Evolutionary conservation across 768 basidiomycete genomes (phyloP).

Genomic region (Mycena sanguinolenta): DNA sequence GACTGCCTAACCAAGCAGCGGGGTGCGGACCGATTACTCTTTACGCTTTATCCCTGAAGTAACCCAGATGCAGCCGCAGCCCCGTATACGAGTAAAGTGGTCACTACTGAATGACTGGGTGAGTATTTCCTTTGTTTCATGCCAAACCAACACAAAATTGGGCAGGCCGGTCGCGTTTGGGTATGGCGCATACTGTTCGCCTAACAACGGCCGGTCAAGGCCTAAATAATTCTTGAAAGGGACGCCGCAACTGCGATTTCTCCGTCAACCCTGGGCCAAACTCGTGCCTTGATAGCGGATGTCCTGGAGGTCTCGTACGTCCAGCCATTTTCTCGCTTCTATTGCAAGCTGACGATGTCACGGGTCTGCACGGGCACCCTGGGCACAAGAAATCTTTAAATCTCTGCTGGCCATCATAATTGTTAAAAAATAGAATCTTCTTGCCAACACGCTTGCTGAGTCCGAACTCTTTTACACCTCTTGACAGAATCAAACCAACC

Average conservation of each 20-base stretch:
- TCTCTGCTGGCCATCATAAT: too few species aligned
- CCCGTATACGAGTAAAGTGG: constrained; percentile 42
- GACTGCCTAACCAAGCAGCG: constrained; percentile 19
- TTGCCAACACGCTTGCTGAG: constrained; percentile 63
- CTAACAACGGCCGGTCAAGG: too few species aligned
- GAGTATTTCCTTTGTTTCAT: constrained; percentile 46
- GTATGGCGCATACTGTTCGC: not conserved
- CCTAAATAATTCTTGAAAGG: constrained; percentile 35
- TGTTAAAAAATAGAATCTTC: constrained; percentile 47
- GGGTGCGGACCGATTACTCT: not conserved
- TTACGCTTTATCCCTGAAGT: not conserved
- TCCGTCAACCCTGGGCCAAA: constrained; percentile 49
- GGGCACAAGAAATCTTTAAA: too few species aligned
- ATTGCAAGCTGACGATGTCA: not conserved
- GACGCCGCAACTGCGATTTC: constrained; percentile 63
- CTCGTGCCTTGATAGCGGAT: constrained; percentile 62
- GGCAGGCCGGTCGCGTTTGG: constrained; percentile 54
- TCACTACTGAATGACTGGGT: constrained; percentile 64
- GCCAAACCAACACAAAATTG: not conserved
- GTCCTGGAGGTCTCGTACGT: constrained; percentile 46
- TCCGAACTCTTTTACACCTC: constrained; percentile 49
- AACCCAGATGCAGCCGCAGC: constrained; percentile 30
- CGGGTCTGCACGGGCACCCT: constrained; percentile 17
- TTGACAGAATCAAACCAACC: too few species aligned
- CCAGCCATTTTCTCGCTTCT: constrained; percentile 43